A percentile compares a stretch with the other conserved stretches of the same genome.
These are phyloP conservation scores for Magnolia changhungtana DNA, from an alignment of 164 flowering plant species.

Conservation along the genomic window DNA sequence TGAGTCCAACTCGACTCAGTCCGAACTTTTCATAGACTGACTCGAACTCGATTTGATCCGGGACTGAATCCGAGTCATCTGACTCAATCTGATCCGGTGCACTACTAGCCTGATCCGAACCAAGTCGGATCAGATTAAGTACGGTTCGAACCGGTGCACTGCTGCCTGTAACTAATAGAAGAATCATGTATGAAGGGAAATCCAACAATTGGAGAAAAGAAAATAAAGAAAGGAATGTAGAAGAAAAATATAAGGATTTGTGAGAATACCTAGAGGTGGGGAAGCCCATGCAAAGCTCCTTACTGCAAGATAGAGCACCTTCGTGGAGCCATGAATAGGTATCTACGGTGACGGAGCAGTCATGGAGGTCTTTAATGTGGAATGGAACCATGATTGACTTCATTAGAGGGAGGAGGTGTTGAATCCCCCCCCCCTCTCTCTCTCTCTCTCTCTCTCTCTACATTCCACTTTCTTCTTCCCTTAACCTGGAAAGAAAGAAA, in stretches of 20 bases:
- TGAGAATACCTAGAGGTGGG: conserved; percentile 66
- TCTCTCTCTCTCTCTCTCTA: neutral
- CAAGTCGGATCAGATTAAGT: no score
- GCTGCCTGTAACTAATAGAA: neutral
- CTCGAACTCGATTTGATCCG: no score
- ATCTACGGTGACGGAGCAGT: conserved; percentile 75
- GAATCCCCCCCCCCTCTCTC: conserved; percentile 64
- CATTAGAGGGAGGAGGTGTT: conserved; percentile 77
- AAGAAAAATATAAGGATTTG: conserved; percentile 3
- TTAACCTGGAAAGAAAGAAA: no score
- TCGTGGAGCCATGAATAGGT: conserved; percentile 99
- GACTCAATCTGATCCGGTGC: no score
- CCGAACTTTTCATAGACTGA: no score
- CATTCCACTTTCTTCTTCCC: no score
- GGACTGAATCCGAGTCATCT: no score
- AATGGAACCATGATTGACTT: conserved; percentile 85
- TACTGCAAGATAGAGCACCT: conserved; percentile 91
- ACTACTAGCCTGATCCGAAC: no score
- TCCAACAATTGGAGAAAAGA: neutral
- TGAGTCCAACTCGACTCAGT: no score
- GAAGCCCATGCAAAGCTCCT: conserved; percentile 71
- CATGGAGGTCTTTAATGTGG: conserved; percentile 72
- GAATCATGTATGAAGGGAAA: neutral
- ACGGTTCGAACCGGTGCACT: no score
- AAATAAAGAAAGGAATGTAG: neutral